phyloP scores from a whole-genome alignment of 805 yeast species.

The Millerozyma acaciae region DNA sequence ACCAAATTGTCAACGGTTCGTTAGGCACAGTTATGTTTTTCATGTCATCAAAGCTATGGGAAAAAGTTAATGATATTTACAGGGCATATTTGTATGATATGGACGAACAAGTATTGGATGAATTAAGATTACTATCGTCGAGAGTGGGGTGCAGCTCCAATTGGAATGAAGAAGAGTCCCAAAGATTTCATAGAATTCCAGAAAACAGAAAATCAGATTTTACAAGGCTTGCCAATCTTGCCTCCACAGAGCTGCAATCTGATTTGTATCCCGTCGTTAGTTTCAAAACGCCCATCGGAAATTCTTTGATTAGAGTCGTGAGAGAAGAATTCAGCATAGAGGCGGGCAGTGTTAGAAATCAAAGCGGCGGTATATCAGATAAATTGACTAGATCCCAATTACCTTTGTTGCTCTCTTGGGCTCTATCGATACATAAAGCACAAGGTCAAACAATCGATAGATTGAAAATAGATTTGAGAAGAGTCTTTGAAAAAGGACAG shows the following conservation, averaged over 20 bases:
- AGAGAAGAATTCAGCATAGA: constrained; percentile 34
- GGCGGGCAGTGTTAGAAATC: constrained; percentile 16
- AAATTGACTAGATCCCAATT: constrained; percentile 49
- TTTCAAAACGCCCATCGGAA: constrained; percentile 36
- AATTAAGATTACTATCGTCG: constrained; percentile 17
- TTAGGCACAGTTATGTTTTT: constrained; percentile 72
- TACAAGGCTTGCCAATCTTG: constrained; percentile 16
- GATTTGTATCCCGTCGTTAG: constrained; percentile 43
- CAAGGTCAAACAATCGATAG: constrained; percentile 80
- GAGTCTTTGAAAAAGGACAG: constrained; percentile 76
- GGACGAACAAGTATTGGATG: constrained; percentile 20
- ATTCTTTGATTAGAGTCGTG: constrained; percentile 24
- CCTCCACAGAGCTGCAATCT: constrained; percentile 17
- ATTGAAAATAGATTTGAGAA: constrained; percentile 63
- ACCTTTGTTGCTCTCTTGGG: constrained; percentile 77
- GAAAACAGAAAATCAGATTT: constrained; percentile 21
- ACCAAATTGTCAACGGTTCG: constrained; percentile 82
- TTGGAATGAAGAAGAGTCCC: constrained; percentile 16
- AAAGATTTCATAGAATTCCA: constrained; percentile 18
- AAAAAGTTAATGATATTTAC: constrained; percentile 22
- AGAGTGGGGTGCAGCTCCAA: constrained; percentile 19
- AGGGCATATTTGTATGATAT: constrained; percentile 10
- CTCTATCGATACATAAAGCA: constrained; percentile 77
- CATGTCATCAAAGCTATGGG: constrained; percentile 23
- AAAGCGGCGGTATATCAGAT: constrained; percentile 9